Evolutionary conservation across 129 eudicot species (phyloP).

Genomic region (Mikania micrantha): DNA sequence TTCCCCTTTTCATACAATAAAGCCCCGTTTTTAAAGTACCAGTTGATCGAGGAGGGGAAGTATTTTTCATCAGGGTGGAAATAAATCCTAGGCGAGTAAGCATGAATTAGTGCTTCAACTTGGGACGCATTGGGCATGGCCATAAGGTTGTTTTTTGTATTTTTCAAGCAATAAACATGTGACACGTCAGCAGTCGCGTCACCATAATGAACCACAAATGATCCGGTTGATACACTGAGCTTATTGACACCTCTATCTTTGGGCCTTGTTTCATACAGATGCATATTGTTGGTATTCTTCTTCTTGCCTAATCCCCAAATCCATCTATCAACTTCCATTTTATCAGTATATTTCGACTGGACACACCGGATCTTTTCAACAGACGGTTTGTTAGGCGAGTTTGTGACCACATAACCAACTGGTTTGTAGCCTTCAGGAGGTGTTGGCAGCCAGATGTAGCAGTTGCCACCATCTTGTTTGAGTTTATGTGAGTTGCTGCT

Average conservation of each 20-base stretch:
- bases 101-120: slow-evolving; percentile 40
- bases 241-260: slow-evolving; percentile 45
- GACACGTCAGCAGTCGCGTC: slow-evolving; percentile 8
- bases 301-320: slow-evolving; percentile 60
- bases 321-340: slow-evolving; percentile 42
- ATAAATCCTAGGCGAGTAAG: slow-evolving; percentile 59
- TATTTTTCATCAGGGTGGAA: slow-evolving; percentile 64
- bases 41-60: slow-evolving; percentile 58
- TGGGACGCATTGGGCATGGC: slow-evolving; percentile 70
- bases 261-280: slow-evolving; percentile 50
- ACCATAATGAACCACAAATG: slow-evolving; percentile 45
- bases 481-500: slow-evolving; percentile 45
- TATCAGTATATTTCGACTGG: slow-evolving; percentile 44
- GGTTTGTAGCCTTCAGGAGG: slow-evolving; percentile 73
- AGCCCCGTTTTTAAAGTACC: slow-evolving; percentile 79
- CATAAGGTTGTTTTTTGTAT: slow-evolving; percentile 20
- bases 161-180: slow-evolving; percentile 40
- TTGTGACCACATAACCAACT: slow-evolving; percentile 63
- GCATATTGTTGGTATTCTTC: slow-evolving; percentile 25
- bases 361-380: slow-evolving; percentile 60
- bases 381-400: slow-evolving; percentile 56
- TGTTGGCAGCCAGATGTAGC: slow-evolving; percentile 72
- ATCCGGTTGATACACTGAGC: slow-evolving; percentile 42
- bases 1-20: slow-evolving; percentile 57
- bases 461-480: slow-evolving; percentile 42